Base-by-base conservation (phyloP, 352 stramenopile genomes). In the Phytophthora pluvialis region DNA sequence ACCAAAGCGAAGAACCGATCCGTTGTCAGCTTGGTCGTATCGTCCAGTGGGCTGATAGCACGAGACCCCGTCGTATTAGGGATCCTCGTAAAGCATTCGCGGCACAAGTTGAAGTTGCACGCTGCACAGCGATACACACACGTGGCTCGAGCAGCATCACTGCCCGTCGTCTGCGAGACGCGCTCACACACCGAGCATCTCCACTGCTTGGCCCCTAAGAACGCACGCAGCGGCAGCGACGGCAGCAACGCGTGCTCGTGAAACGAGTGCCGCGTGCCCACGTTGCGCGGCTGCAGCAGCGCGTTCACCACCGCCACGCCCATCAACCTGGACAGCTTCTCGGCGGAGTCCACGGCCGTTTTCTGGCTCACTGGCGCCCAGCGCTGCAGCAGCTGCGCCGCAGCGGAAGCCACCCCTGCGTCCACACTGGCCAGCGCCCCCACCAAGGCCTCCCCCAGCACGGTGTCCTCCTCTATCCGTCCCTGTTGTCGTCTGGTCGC, bases 21-120 rank as follows among this genome's bases (percentile, higher is more conserved):
- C 7, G 63, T 60, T 25, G 56, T 58, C 8, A 44, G 29, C 21
- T 44, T 72, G 35, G 51, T 66, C 40, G 63, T 49, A 18, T 57
- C 55, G 42, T 38, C 21, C 25, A 63, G 4, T 15, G 31, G 44
- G 39, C 26, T 60, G 32, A 15, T 63, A 5, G 29, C 32, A 36
- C 16, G 59, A 61, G 61, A 33, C 47, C 39, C 39, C 25, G 63
- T 55, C 16, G 42, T 47, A 50, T 90, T 90, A 0, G 85, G 85
- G 39, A 94, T 83, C 42, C 85, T 74, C 8, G 83, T 91, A 33
- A 85, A 83, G 62, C 80, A 89, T 52, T 86, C 77, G 3, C 71
- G 70, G 57, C 80, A 89, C 13, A 89, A 25, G 21, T 83, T 81
- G 42, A 89, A 83, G 40, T 82, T 72, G 54, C 80, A 89, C 7